Conservation (phyloP, 305 asterid species). For the Fraxinus platypoda region DNA sequence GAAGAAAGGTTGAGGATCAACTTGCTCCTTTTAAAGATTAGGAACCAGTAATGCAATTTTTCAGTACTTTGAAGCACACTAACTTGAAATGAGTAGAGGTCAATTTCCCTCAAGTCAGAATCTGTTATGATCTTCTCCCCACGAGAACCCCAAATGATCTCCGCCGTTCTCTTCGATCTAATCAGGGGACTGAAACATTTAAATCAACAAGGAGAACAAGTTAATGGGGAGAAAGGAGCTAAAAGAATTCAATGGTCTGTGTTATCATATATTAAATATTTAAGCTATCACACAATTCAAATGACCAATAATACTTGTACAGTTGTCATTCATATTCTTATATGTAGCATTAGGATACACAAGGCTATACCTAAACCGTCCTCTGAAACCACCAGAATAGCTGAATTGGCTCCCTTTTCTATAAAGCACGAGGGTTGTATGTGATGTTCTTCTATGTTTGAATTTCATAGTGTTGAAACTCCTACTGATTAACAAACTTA, state of each 20-base stretch:
- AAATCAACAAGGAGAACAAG: constrained; percentile 5
- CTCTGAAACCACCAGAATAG: neutral
- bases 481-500: neutral
- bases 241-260: neutral
- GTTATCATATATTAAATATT: neutral
- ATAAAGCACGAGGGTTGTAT: neutral
- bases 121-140: constrained; percentile 75
- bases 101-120: constrained; percentile 77
- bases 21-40: neutral
- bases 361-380: neutral
- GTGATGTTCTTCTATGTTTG: neutral
- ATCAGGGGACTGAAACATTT: constrained; percentile 68
- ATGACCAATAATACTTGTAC: neutral
- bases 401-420: neutral
- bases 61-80: constrained; percentile 23
- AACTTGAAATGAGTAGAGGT: constrained; percentile 92
- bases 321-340: neutral
- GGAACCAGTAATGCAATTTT: neutral
- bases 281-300: constrained; percentile 1
- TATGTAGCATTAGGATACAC: neutral
- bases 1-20: neutral
- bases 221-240: neutral
- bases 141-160: constrained; percentile 87
- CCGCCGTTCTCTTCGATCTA: constrained; percentile 93
- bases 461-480: neutral